Conservation (phyloP, 2,329 filamentous ascomycete species). For the Fusarium heterosporum region DNA sequence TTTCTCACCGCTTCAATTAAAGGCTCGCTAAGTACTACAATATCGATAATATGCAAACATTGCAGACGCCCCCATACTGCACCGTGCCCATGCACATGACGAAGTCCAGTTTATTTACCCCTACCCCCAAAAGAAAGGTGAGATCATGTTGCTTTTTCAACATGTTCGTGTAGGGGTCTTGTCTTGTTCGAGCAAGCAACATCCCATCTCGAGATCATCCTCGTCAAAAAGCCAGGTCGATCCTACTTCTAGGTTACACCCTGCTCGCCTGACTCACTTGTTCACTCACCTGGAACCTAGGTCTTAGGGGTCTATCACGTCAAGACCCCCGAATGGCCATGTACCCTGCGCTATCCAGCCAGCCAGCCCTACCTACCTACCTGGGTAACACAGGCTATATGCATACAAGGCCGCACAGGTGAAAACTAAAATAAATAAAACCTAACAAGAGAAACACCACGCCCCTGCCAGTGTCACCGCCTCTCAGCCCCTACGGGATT, state of each 20-base stretch:
- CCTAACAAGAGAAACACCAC: not conserved
- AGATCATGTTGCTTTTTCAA: slow-evolving; percentile 24
- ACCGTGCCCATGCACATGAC: slow-evolving; percentile 18
- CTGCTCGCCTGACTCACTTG: slow-evolving; percentile 28
- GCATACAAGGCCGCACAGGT: not conserved
- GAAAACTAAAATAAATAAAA: not conserved
- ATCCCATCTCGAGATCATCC: slow-evolving; percentile 15
- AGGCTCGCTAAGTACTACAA: not conserved
- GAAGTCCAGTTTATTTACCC: slow-evolving; percentile 23
- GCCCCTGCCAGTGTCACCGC: slow-evolving; percentile 24
- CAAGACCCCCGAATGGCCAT: slow-evolving; percentile 11
- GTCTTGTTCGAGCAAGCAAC: slow-evolving; percentile 20
- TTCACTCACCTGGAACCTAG: not conserved
- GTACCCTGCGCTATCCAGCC: not conserved
- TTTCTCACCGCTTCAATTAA: slow-evolving; percentile 32
- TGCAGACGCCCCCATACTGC: not conserved
- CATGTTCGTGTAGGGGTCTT: slow-evolving; percentile 23
- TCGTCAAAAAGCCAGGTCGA: slow-evolving; percentile 27
- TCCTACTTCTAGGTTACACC: slow-evolving; percentile 28
- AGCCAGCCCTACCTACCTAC: slow-evolving; percentile 2
- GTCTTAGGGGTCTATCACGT: slow-evolving; percentile 20
- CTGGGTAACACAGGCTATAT: not conserved
- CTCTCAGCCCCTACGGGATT: slow-evolving; percentile 22
- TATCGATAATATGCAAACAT: not conserved
- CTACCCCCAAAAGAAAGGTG: slow-evolving; percentile 10